phyloP scores from a whole-genome alignment of 305 asterid species.

The Rubia peregrina region DNA sequence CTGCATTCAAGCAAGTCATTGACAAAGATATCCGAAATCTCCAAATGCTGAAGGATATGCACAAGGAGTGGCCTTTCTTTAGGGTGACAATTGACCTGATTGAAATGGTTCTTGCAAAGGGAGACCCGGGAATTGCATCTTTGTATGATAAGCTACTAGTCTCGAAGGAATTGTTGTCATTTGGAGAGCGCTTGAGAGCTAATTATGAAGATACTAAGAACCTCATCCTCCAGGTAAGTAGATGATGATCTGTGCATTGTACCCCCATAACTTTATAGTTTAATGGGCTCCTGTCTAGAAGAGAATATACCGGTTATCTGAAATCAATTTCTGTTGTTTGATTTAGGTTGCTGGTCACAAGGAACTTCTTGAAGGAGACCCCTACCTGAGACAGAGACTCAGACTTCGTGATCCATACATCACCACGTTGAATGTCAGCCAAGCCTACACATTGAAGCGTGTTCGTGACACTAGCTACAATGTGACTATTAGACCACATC shows the following conservation, averaged over 20 bases:
- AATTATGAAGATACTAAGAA: conserved; percentile 58
- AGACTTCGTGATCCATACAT: conserved; percentile 80
- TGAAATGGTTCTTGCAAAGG: conserved; percentile 93
- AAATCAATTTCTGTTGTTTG: conserved; percentile 2
- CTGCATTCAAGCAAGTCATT: conserved; percentile 53
- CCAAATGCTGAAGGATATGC: conserved; percentile 79
- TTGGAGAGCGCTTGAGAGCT: conserved; percentile 60
- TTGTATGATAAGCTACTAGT: conserved; percentile 77
- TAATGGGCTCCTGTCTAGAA: background rate
- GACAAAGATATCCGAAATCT: conserved; percentile 59
- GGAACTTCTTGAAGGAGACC: conserved; percentile 64
- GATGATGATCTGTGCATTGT: background rate
- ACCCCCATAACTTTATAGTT: background rate
- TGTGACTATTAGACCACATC: conserved; percentile 71
- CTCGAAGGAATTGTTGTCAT: conserved; percentile 50
- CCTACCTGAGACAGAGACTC: conserved; percentile 80
- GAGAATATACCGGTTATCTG: background rate
- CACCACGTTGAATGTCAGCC: conserved; percentile 74
- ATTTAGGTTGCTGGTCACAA: conserved; percentile 42
- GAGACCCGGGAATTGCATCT: conserved; percentile 80
- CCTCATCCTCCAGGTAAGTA: conserved; percentile 61
- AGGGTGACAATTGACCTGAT: conserved; percentile 89
- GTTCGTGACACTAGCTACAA: conserved; percentile 76
- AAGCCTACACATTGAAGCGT: conserved; percentile 74
- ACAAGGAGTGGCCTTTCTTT: conserved; percentile 87